A percentile compares a stretch with the other conserved stretches of the same genome.
These are phyloP conservation scores for Trichoderma gracile DNA, from an alignment of 2,329 filamentous ascomycete genomes.

Conservation along the genomic window DNA sequence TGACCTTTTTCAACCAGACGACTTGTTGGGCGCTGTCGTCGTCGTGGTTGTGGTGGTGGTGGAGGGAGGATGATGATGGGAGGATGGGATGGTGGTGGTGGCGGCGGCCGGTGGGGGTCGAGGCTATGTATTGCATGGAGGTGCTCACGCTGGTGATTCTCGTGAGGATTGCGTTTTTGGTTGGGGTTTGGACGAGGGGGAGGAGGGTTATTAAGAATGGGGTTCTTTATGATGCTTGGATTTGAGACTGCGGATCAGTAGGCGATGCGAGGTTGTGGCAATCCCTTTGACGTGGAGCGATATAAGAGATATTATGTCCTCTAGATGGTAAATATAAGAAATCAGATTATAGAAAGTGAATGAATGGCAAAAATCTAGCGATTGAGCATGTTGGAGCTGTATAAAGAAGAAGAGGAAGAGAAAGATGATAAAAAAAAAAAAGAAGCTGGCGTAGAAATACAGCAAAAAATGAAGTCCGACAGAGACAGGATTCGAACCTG, in stretches of 20 bases:
- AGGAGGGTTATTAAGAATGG: slow-evolving; percentile 17
- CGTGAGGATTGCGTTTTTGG: slow-evolving; percentile 27
- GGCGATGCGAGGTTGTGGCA: not conserved
- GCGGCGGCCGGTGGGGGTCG: not conserved
- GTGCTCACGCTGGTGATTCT: slow-evolving; percentile 21
- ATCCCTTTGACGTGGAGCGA: too few species aligned
- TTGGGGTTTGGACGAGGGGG: slow-evolving; percentile 25
- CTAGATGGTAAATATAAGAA: not conserved
- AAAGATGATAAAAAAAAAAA: not conserved
- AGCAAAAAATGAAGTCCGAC: slow-evolving; percentile 21
- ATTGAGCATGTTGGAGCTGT: not conserved
- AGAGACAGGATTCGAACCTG: slow-evolving; percentile 27
- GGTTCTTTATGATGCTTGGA: not conserved
- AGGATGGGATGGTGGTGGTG: not conserved
- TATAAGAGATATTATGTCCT: too few species aligned
- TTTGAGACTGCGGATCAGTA: too few species aligned
- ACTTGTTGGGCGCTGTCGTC: slow-evolving; percentile 7
- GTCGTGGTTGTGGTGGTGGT: too few species aligned
- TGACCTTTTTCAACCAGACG: slow-evolving; percentile 29
- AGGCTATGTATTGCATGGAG: slow-evolving; percentile 18
- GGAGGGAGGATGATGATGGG: not conserved
- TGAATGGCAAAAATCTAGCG: too few species aligned
- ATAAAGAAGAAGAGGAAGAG: not conserved
- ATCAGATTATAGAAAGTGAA: not conserved
- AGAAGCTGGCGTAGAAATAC: not conserved